Conservation (phyloP, 768 basidiomycete genomes). For the Sutorius australiensis region DNA sequence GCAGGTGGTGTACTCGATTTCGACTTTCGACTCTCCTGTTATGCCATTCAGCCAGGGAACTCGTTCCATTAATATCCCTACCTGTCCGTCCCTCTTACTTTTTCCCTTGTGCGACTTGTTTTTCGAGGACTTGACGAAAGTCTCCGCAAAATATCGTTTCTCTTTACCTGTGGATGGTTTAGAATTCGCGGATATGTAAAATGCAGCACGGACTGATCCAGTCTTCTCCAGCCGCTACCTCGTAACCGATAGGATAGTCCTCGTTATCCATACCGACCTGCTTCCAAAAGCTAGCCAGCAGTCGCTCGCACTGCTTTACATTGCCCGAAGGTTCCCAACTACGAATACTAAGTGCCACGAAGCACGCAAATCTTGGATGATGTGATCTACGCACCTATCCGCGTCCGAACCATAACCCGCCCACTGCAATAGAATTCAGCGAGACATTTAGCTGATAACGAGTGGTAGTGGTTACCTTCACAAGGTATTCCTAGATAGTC, state of each 20-base stretch:
- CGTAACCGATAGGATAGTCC: constrained; percentile 50
- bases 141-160: constrained; percentile 35
- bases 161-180: constrained; percentile 33
- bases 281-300: constrained; percentile 62
- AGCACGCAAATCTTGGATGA: background rate
- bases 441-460: background rate
- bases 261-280: constrained; percentile 55
- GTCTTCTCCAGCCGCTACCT: constrained; percentile 37
- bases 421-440: constrained; percentile 47
- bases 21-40: constrained; percentile 17
- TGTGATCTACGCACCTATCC: constrained; percentile 44
- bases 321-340: constrained; percentile 73
- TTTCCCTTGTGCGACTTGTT: constrained; percentile 12
- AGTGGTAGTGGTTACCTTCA: constrained; percentile 48
- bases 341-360: background rate
- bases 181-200: background rate
- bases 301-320: constrained; percentile 51
- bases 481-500: constrained; percentile 52
- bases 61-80: background rate
- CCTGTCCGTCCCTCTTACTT: constrained; percentile 18
- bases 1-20: constrained; percentile 4
- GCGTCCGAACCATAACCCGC: constrained; percentile 53
- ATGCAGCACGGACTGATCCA: constrained; percentile 54
- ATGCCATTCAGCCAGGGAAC: background rate
- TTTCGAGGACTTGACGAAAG: constrained; percentile 22